Evolutionary conservation across 2,329 filamentous ascomycete species (phyloP).

Genomic region (Hypoxylon sp.): DNA sequence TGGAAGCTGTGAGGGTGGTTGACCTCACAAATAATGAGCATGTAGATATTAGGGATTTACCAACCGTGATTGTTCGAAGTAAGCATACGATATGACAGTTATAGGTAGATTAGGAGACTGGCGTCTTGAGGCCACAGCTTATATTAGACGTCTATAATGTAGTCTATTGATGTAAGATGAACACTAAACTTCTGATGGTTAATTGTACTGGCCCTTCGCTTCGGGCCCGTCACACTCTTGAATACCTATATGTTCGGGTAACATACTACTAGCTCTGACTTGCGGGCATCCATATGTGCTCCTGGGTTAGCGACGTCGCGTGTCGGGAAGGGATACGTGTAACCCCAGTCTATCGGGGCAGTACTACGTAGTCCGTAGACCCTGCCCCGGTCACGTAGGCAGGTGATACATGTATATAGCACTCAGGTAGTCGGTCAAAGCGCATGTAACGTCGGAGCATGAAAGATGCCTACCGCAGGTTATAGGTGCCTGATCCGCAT

Average conservation of each 20-base stretch:
- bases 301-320: no score
- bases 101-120: background rate
- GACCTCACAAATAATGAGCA: slow-evolving; percentile 82
- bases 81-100: slow-evolving; percentile 27
- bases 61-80: slow-evolving; percentile 72
- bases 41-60: slow-evolving; percentile 82
- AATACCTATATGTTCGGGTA: background rate
- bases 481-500: slow-evolving; percentile 13
- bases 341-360: background rate
- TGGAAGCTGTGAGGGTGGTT: slow-evolving; percentile 81
- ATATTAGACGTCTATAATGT: background rate
- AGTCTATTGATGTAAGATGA: slow-evolving; percentile 3
- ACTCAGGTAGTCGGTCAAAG: slow-evolving; percentile 9
- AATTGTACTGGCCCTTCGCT: background rate
- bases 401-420: background rate
- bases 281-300: background rate
- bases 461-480: background rate
- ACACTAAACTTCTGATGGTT: background rate
- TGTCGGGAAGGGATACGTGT: background rate
- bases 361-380: background rate
- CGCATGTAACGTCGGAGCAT: slow-evolving; percentile 21
- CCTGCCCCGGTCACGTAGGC: slow-evolving; percentile 4
- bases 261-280: no score
- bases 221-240: background rate
- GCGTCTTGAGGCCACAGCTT: background rate